Evolutionary conservation across 2,329 filamentous ascomycete species (phyloP).

Genomic region (Tolypocladium album): DNA sequence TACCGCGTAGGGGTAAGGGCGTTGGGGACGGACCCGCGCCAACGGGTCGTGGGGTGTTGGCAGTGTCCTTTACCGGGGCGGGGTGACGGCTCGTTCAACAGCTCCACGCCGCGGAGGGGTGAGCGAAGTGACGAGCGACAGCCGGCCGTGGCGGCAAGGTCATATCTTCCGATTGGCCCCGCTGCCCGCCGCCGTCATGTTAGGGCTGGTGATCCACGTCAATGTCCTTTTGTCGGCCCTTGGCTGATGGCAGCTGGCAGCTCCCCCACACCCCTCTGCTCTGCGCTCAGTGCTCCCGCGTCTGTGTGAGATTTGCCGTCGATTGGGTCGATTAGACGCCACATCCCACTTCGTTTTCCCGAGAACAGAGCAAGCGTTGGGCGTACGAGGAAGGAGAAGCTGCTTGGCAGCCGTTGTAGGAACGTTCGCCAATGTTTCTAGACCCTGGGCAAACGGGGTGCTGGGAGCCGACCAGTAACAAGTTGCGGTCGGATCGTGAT

Average conservation of each 20-base stretch:
- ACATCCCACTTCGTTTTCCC: slow-evolving; percentile 1
- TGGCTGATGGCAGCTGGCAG: not conserved
- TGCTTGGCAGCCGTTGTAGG: too few species aligned
- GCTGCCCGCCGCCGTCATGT: slow-evolving; percentile 9
- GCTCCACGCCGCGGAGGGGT: not conserved
- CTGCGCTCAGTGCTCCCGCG: not conserved
- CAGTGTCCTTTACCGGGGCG: not conserved
- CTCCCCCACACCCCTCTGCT: not conserved
- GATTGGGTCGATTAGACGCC: slow-evolving; percentile 22
- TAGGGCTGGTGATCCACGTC: slow-evolving; percentile 18
- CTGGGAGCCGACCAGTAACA: not conserved
- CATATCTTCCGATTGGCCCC: slow-evolving; percentile 20
- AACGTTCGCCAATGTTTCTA: not conserved
- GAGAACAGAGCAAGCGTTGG: not conserved
- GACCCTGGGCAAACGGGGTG: not conserved
- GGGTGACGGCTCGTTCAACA: not conserved
- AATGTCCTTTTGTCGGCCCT: slow-evolving; percentile 18
- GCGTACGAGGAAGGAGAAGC: too few species aligned
- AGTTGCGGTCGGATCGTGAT: not conserved
- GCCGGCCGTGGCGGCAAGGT: slow-evolving; percentile 6
- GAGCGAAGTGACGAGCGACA: not conserved
- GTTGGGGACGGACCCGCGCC: not conserved
- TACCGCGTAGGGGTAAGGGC: not conserved
- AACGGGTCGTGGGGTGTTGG: not conserved
- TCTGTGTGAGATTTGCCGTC: slow-evolving; percentile 1